Evolutionary conservation across 768 basidiomycete genomes (phyloP).

Genomic region (Mycena indigotica): DNA sequence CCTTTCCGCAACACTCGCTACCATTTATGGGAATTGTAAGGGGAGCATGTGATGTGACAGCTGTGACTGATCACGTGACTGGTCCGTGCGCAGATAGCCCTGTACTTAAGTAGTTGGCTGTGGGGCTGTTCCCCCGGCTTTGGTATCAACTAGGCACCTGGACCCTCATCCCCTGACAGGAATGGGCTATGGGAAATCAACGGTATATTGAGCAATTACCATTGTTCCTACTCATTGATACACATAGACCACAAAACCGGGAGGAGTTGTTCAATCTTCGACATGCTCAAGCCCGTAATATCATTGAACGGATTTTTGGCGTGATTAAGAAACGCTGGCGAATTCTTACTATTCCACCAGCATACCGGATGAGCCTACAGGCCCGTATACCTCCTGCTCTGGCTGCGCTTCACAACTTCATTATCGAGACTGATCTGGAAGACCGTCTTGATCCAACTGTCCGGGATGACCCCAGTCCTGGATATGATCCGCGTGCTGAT

Average conservation of each 20-base stretch:
- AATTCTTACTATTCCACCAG: constrained; percentile 14
- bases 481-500: constrained; percentile 5
- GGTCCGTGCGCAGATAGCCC: too few species aligned
- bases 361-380: constrained; percentile 23
- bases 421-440: constrained; percentile 19
- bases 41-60: too few species aligned
- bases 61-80: too few species aligned
- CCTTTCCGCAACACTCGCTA: constrained; percentile 35
- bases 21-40: too few species aligned
- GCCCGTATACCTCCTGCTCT: constrained; percentile 25
- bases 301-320: constrained; percentile 20
- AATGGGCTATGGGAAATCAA: constrained; percentile 33
- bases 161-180: too few species aligned
- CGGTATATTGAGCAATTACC: too few species aligned
- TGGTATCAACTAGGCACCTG: too few species aligned
- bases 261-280: constrained; percentile 21
- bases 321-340: constrained; percentile 24
- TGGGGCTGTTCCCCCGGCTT: too few species aligned
- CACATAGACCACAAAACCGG: constrained; percentile 2
- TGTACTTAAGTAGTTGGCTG: too few species aligned
- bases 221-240: too few species aligned
- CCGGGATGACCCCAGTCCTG: constrained; percentile 6
- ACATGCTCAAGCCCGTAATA: constrained; percentile 20
- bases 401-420: constrained; percentile 30
- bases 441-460: constrained; percentile 3